Percentiles rank a stretch among this genome's conserved stretches.
Conservation (phyloP, 2,329 filamentous ascomycete species). For the Myriosclerotinia duriaeana region DNA sequence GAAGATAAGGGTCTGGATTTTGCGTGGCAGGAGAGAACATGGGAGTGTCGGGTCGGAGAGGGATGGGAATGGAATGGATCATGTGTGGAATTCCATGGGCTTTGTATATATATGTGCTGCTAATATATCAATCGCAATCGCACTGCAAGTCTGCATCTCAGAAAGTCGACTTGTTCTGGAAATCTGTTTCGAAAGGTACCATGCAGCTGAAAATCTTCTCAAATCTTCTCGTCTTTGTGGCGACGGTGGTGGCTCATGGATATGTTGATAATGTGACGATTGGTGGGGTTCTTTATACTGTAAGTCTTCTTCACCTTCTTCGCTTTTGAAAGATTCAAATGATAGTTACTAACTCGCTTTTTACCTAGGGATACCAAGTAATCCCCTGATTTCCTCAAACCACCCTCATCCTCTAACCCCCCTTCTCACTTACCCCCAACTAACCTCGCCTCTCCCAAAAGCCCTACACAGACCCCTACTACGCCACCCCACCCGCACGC, state of each 20-base stretch:
- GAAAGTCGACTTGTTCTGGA: background rate
- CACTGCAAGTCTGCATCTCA: background rate
- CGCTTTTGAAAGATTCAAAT: no score
- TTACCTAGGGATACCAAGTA: slow-evolving; percentile 40
- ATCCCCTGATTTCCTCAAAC: slow-evolving; percentile 24
- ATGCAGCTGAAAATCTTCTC: slow-evolving; percentile 21
- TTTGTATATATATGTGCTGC: no score
- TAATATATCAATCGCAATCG: background rate
- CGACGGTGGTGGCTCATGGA: slow-evolving; percentile 28
- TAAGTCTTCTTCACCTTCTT: background rate
- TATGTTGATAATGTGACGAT: slow-evolving; percentile 35
- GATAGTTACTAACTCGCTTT: background rate
- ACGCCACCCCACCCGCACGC: slow-evolving; percentile 45
- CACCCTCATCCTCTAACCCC: slow-evolving; percentile 15
- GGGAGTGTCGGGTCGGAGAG: background rate
- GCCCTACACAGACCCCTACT: slow-evolving; percentile 48
- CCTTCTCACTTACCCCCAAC: background rate
- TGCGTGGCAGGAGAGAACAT: background rate
- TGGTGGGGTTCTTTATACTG: slow-evolving; percentile 30
- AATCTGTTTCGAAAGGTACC: background rate
- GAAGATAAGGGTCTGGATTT: background rate
- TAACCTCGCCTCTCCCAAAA: slow-evolving; percentile 31
- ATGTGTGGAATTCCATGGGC: background rate
- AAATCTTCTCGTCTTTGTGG: slow-evolving; percentile 26
- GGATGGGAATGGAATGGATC: background rate